Base-by-base conservation (phyloP, 768 basidiomycete species). In the Chalciporus chontae region DNA sequence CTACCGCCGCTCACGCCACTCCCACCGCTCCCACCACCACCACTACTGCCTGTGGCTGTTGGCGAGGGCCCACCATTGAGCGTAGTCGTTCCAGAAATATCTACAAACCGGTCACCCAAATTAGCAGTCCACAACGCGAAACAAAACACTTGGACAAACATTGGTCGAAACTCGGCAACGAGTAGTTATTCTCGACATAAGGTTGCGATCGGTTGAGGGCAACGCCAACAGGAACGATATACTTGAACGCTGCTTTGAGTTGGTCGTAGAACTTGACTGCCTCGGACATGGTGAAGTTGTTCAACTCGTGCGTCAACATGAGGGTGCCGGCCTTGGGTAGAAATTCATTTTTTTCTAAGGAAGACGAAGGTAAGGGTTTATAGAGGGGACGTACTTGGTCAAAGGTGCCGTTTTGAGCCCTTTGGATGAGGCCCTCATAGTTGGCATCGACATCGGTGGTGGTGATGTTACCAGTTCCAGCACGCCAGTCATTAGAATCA, bases 401-500 rank as follows among this genome's bases (percentile, higher is more conserved):
- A 38, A 74, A 81, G 4, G 62, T 60, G 17, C 79, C 80, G 24
- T 64, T 73, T 19, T 65, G 57, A 6, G 77, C 78, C n/a, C 69
- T 68, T 18, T 71, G 43, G 24, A 86, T 69, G 64, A 90, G 74
- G 7, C 46, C 53, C 45, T 81, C 63, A 57, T 87, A 87, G 55
- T 81, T 78, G 41, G 63, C 59, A 44, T 80, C 74, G 15, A 85
- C 73, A 26, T 73, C 65, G 23, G 73, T 73, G 2, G 65, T 63
- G 8, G 74, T 77, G 40, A 75, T 56, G 32, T 68, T 67, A 3
- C 71, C 75, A 2, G 72, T 72, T 5, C 80, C 77, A 21, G 76
- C 78, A 61, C 81, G 77, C 87, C 87, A 90, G 66, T 93, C 89
- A 32, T 75, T 70, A 15, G 82, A 77, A 57, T 86, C 83, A 52